Evolutionary conservation across 108 stramenopile genomes (phyloP).

Genomic region (Pseudonitzschia delicatissima): DNA sequence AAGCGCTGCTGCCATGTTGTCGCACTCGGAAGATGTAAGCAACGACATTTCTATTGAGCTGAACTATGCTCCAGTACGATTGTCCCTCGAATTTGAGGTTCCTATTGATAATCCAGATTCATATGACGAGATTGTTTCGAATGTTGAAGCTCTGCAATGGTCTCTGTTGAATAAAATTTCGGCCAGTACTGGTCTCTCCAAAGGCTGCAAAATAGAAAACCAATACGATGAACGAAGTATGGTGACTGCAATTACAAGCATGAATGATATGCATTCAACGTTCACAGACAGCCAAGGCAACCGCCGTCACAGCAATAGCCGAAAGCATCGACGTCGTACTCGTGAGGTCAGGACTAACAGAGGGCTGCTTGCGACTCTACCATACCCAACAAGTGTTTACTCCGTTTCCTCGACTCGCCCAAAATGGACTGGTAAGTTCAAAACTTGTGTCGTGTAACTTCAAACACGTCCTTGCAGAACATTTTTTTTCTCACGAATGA

Average conservation of each 20-base stretch:
- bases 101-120: neutral
- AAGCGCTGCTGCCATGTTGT: neutral
- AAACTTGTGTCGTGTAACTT: neutral
- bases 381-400: conserved; percentile 3
- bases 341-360: neutral
- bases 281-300: neutral
- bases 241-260: neutral
- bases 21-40: neutral
- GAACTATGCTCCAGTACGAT: neutral
- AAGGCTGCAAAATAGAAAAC: neutral
- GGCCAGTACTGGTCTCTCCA: neutral
- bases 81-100: conserved; percentile 1
- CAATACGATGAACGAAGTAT: conserved; percentile 1
- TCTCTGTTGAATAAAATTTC: neutral
- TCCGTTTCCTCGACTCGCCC: neutral
- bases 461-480: neutral
- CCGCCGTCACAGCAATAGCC: neutral
- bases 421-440: conserved; percentile 1
- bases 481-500: neutral
- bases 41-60: neutral
- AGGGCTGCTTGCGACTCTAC: neutral
- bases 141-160: conserved; percentile 9
- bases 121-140: neutral
- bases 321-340: neutral
- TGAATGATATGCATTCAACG: neutral